Evolutionary conservation across 345 rosid genomes (phyloP).

Genomic region (Lumnitzera littorea): DNA sequence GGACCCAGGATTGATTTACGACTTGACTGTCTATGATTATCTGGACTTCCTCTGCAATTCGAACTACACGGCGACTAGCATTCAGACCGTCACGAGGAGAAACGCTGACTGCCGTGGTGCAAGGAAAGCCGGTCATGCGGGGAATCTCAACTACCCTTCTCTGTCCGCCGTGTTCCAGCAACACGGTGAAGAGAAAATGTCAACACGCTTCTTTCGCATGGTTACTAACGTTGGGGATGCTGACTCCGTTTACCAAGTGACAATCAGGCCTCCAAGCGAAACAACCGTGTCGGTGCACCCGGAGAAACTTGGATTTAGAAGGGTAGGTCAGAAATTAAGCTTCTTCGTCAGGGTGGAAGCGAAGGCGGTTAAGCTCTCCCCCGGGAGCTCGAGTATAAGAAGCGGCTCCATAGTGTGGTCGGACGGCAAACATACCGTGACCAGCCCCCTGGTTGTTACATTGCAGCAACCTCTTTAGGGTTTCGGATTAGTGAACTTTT

Average conservation of each 20-base stretch:
- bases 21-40: constrained; percentile 54
- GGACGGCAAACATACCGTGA: constrained; percentile 70
- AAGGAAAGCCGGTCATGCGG: constrained; percentile 56
- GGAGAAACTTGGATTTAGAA: constrained; percentile 46
- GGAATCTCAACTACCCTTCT: constrained; percentile 81
- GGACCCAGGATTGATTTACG: constrained; percentile 80
- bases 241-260: constrained; percentile 36
- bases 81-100: constrained; percentile 54
- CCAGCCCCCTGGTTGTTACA: constrained; percentile 78
- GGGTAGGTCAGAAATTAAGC: constrained; percentile 63
- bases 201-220: constrained; percentile 64
- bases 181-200: constrained; percentile 47
- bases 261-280: constrained; percentile 52
- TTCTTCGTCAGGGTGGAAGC: constrained; percentile 54
- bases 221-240: constrained; percentile 79
- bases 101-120: constrained; percentile 60
- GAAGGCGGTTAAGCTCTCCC: constrained; percentile 37
- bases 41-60: constrained; percentile 73
- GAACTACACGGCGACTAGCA: constrained; percentile 53
- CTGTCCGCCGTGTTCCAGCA: constrained; percentile 60
- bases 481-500: too few relatives aligned
- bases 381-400: constrained; percentile 46
- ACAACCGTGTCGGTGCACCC: constrained; percentile 55
- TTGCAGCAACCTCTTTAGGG: constrained; percentile 82
- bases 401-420: constrained; percentile 79